Percentiles rank a stretch among this genome's conserved stretches.
Conservation (phyloP, 768 basidiomycete genomes). For the Glaciozyma antarctica region DNA sequence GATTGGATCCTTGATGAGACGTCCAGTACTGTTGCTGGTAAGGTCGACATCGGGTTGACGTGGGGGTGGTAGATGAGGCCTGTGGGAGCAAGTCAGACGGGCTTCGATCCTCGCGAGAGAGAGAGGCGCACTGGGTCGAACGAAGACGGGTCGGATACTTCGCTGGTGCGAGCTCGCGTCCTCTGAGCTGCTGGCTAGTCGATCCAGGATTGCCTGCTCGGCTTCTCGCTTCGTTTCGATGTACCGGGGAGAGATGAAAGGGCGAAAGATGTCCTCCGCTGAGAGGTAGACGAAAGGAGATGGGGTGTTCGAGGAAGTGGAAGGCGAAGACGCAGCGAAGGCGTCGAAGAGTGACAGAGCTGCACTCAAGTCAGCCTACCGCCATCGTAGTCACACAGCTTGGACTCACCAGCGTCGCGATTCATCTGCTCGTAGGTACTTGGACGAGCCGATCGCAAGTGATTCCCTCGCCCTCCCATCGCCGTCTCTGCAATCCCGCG, state of each 20-base stretch:
- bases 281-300: slow-evolving; percentile 77
- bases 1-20: slow-evolving; percentile 45
- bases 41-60: slow-evolving; percentile 75
- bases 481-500: slow-evolving; percentile 50
- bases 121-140: slow-evolving; percentile 68
- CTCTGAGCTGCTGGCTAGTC: slow-evolving; percentile 16
- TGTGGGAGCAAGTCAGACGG: slow-evolving; percentile 37
- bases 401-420: slow-evolving; percentile 65
- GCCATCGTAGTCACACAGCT: neutral
- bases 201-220: slow-evolving; percentile 60
- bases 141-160: slow-evolving; percentile 61
- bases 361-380: slow-evolving; percentile 31
- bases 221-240: slow-evolving; percentile 91
- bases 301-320: slow-evolving; percentile 44
- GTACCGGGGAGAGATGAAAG: slow-evolving; percentile 73
- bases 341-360: neutral
- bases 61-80: slow-evolving; percentile 96
- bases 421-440: slow-evolving; percentile 70
- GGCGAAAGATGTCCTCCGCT: slow-evolving; percentile 85
- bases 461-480: slow-evolving; percentile 46
- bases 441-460: slow-evolving; percentile 45
- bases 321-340: slow-evolving; percentile 58
- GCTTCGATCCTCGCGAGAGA: slow-evolving; percentile 11
- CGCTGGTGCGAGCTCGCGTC: slow-evolving; percentile 16
- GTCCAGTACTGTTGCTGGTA: slow-evolving; percentile 72